A percentile compares a stretch with the other conserved stretches of the same genome.
Evolutionary conservation across 805 yeast species (phyloP).

Genomic region (Pichia californica): DNA sequence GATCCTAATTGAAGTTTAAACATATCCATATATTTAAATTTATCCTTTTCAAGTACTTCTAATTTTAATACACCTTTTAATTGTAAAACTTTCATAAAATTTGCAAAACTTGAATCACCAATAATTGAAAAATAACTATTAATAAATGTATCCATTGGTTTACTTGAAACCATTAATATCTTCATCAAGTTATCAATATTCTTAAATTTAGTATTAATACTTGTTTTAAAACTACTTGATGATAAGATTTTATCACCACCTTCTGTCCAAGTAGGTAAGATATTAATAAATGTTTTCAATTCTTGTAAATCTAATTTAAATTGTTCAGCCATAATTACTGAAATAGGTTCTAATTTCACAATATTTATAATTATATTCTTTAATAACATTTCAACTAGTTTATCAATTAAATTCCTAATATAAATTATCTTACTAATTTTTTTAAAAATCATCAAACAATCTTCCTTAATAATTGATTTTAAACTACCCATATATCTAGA

Average conservation of each 20-base stretch:
- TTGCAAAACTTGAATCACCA: conserved; percentile 55
- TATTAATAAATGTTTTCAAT: conserved; percentile 48
- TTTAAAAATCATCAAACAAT: conserved; percentile 44
- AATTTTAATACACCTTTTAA: conserved; percentile 45
- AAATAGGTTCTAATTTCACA: conserved; percentile 57
- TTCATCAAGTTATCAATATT: conserved; percentile 59
- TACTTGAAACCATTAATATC: conserved; percentile 53
- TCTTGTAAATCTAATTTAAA: conserved; percentile 64
- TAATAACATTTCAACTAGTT: conserved; percentile 59
- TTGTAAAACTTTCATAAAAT: conserved; percentile 58
- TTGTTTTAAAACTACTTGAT: conserved; percentile 21
- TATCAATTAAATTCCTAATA: conserved; percentile 67
- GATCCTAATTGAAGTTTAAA: conserved; percentile 33
- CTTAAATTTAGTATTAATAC: conserved; percentile 20
- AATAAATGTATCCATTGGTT: conserved; percentile 62
- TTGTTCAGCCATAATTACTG: conserved; percentile 72
- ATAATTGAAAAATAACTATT: conserved; percentile 59
- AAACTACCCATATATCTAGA: conserved; percentile 64
- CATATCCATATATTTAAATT: conserved; percentile 32
- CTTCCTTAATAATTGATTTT: conserved; percentile 38
- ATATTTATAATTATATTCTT: conserved; percentile 52
- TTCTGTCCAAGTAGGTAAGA: conserved; percentile 41
- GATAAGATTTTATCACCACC: conserved; percentile 27
- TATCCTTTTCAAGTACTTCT: conserved; percentile 31
- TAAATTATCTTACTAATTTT: conserved; percentile 64